Base-by-base conservation (phyloP, 176 grass and related monocot species). In the Carex kokanica region DNA sequence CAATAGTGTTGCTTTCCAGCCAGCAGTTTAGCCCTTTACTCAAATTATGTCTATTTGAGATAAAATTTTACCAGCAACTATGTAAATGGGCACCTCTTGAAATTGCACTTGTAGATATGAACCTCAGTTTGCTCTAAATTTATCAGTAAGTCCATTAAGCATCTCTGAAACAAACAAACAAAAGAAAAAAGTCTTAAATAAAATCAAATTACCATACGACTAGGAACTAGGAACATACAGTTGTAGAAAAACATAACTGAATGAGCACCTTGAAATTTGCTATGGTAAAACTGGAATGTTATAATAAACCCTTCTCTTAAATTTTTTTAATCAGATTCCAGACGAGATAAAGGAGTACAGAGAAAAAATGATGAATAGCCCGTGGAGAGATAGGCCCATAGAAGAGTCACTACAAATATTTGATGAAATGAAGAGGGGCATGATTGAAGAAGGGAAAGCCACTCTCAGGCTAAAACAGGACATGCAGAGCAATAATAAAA, bases 401-500 rank as follows among this genome's bases (percentile, higher is more conserved):
- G 89, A 90, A 81, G 89, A 93, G 58, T 99, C 93, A 82, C 52
- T 99, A 61, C 86, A 93, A 73, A 78, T 99, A 32, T 99, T 99
- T 81, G 89, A 95, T 86, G 93, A 99, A 63, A 99, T 98, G 96
- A 88, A 83, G 67, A 31, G 64, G 31, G 96, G 96, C 16, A 83
- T 91, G 92, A 95, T 99, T 51, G 91, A 83, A 55, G 93, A 99
- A 68, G 89, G 96, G 6, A 78, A 89, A 81, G 96, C 96, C 83
- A 99, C 93, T 54, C 96, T 99, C 58, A 87, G 93, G 87, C 84
- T 99, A 84, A 99, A 99, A 81, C 89, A 91, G 84, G 96, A 99
- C 81, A 95, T 99, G 96, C 93, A 99, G 88, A 99, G 86, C 66
- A 88, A 95, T 21, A 99, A 99, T 70, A 99, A 95, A 82, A 99